Base-by-base conservation (phyloP, 2,329 filamentous ascomycete species). In the Penicillium sp. region DNA sequence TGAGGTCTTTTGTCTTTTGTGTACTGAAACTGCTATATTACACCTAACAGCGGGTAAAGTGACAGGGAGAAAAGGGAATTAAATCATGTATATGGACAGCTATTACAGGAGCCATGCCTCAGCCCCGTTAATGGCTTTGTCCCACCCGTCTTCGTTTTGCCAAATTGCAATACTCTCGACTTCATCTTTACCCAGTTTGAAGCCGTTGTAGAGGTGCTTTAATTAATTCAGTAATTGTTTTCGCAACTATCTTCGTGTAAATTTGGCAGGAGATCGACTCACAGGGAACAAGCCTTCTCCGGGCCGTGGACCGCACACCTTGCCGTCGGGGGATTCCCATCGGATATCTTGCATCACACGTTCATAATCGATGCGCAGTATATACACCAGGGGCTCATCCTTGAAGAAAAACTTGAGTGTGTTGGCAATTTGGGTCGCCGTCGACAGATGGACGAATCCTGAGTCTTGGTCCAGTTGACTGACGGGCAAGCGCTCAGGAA, bases 201-300 rank as follows among this genome's bases (percentile, higher is more conserved):
- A 64, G 5, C 64, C 72, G 45, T 75, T 75, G 45, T 74, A 75
- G 14, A 75, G 61, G 57, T 75, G 73, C 73, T 75, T 49, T 15
- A 1, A 2, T 15, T 14, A 9, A 14, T 26, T 58, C 27, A 60
- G 55, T 22, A 42, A 41, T 25, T 26, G 22, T 20, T 14, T 4
- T 41, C 9, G 7, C n/a, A 7, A 11, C n/a, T 18, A 37, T 37
- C 9, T 22, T 45, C 8, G n/a, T 22, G 23, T 8, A 11, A 7
- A 23, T 37, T 4, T 8, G 20, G 9, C 2, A 18, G 20, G n/a
- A 6, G 12, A 48, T 43, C 6, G n/a, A 62, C 72, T 62, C 60
- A 74, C 72, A 22, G 73, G 73, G 57, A 76, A 76, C 55, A 75
- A 63, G 9, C 73, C 73, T 56, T 75, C 72, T 15, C 64, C 65